These are phyloP conservation scores for Citrus reticulata DNA, from an alignment of 345 rosid genomes.

Conservation along the genomic window DNA sequence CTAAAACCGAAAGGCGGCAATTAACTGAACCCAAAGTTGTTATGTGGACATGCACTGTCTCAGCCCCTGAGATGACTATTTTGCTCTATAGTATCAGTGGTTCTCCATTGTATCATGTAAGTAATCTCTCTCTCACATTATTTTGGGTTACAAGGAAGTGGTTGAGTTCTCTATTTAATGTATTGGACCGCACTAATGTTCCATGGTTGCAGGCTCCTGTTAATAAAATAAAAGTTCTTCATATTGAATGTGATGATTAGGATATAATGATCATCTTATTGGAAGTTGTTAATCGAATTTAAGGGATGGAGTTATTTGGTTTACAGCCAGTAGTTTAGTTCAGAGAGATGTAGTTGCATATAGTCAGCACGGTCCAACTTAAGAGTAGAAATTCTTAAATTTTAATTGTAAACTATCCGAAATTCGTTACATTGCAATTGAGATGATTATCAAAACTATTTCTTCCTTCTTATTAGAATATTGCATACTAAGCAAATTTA, in stretches of 20 bases:
- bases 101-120: slow-evolving; percentile 83
- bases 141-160: neutral
- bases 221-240: neutral
- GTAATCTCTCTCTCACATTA: slow-evolving; percentile 16
- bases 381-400: neutral
- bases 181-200: neutral
- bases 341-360: neutral
- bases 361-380: neutral
- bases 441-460: neutral
- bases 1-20: slow-evolving; percentile 40
- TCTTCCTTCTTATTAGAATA: neutral
- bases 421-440: neutral
- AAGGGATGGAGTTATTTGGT: neutral
- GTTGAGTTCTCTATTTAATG: slow-evolving; percentile 1
- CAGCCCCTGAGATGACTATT: slow-evolving; percentile 95
- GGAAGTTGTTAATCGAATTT: neutral
- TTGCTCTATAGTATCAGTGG: slow-evolving; percentile 57
- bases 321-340: neutral
- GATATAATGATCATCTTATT: neutral
- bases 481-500: neutral
- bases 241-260: neutral
- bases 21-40: slow-evolving; percentile 52
- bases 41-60: slow-evolving; percentile 90
- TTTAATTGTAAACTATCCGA: neutral
- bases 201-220: neutral